Evolutionary conservation across 768 basidiomycete genomes (phyloP).

Genomic region (Suillus decipiens): DNA sequence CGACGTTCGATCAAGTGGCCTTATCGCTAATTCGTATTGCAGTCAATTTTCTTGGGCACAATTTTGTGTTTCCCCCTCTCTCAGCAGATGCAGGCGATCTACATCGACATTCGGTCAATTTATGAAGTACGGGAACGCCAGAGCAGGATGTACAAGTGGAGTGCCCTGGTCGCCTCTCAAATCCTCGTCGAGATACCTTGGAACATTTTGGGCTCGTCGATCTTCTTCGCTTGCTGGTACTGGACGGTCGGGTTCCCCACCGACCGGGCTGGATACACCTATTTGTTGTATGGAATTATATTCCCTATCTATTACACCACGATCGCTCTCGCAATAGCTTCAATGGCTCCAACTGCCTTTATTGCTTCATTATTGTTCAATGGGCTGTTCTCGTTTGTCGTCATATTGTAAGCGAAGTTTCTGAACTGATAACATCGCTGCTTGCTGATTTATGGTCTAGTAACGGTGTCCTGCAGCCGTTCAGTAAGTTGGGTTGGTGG

Average conservation of each 20-base stretch:
- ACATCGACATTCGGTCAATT: conserved; percentile 56
- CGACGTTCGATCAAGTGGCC: conserved; percentile 7
- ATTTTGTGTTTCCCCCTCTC: conserved; percentile 54
- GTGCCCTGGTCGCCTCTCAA: conserved; percentile 54
- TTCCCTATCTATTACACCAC: conserved; percentile 66
- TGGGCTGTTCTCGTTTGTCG: conserved; percentile 60
- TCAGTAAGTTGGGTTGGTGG: conserved; percentile 65
- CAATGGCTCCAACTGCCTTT: conserved; percentile 61
- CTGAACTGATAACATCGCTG: not conserved
- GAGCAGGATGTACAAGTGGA: conserved; percentile 67
- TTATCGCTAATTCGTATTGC: not conserved
- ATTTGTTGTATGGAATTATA: conserved; percentile 53
- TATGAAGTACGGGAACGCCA: conserved; percentile 70
- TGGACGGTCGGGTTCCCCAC: conserved; percentile 65
- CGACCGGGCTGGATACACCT: conserved; percentile 58
- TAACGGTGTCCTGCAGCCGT: conserved; percentile 71
- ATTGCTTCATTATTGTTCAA: conserved; percentile 62
- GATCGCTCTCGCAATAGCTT: conserved; percentile 59
- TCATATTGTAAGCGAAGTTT: conserved; percentile 50
- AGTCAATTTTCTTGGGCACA: conserved; percentile 59
- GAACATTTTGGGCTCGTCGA: conserved; percentile 57
- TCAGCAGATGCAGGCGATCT: conserved; percentile 65
- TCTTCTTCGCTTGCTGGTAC: conserved; percentile 70
- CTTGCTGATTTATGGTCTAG: conserved; percentile 25
- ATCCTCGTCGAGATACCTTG: conserved; percentile 60